Evolutionary conservation across 2,329 filamentous ascomycete genomes (phyloP), one percentile per base, ranked within the genome.

Genomic region (Plenodomus lindquistii): DNA sequence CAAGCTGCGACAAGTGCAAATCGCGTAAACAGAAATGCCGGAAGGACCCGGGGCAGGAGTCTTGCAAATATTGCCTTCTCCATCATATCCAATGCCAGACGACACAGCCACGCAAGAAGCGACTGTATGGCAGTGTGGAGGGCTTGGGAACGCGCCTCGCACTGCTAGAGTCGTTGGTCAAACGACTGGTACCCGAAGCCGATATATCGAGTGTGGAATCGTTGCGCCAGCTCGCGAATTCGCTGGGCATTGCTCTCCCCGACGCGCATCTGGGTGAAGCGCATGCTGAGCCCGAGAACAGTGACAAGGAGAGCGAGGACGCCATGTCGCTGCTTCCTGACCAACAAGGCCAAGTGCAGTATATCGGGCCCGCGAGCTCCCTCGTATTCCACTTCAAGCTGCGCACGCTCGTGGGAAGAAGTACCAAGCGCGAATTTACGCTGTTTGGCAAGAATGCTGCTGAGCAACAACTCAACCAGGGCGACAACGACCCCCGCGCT

Each of bases 1-100:
- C 72, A 15, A 73, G 67, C 44, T 78, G 75, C 62, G 75, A 78
- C 62, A 74, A 75, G 49, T 77, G 75, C 69, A 77, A 77, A 64
- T 72, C 70, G 48, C 65, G 75, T 38, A 77, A 77, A 59, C 75
- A 77, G 49, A 77, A 77, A 59, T 78, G 75, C 62, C 63, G 72
- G 46, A 70, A 71, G 22, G 65, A 70, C 46, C 60, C 69, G 4
- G 72, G 69, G 19, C 66, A 74, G 37, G 65, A 69, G 3, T 55
- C 71, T 19, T 78, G 75, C 51, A 69, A 69, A 34, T 76, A 78
- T 63, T 78, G 75, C 60, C 46, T 70, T 35, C 54, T 68, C 13
- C 71, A 75, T 60, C 63, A 69, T 38, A 73, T 76, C 56, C 65
- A 70, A 44, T 78, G 75, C 59, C 64, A 69, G 37, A 76, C 73